phyloP scores from a whole-genome alignment of 495 filamentous ascomycete species.

The Penicillium mononematosum region DNA sequence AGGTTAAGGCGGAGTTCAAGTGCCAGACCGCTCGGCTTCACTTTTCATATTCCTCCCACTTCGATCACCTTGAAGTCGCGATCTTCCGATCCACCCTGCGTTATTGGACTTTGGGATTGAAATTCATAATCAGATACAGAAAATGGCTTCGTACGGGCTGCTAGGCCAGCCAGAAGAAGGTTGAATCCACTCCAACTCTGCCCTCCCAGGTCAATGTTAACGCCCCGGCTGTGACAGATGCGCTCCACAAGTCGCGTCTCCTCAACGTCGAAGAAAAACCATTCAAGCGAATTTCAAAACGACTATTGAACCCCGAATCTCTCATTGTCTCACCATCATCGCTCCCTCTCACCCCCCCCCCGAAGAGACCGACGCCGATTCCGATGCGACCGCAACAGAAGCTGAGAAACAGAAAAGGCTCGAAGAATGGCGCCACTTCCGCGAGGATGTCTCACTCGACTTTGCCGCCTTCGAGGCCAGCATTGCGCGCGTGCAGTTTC shows the following conservation, averaged over 20 bases:
- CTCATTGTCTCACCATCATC: constrained; percentile 52
- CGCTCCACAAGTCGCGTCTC: constrained; percentile 86
- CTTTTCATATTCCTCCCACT: constrained; percentile 17
- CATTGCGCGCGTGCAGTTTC: constrained; percentile 84
- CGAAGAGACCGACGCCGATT: constrained; percentile 53
- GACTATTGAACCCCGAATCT: constrained; percentile 65
- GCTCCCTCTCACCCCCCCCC: constrained; percentile 70
- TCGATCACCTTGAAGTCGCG: constrained; percentile 3
- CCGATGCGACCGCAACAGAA: constrained; percentile 38
- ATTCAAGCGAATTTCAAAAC: constrained; percentile 84
- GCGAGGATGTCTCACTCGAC: constrained; percentile 83
- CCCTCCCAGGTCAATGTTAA: constrained; percentile 21
- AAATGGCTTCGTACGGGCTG: constrained; percentile 49
- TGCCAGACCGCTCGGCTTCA: constrained; percentile 30
- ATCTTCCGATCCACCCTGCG: neutral
- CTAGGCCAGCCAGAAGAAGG: constrained; percentile 55
- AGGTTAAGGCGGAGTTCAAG: constrained; percentile 10
- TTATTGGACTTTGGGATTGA: neutral
- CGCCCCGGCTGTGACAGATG: constrained; percentile 50
- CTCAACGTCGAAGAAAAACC: constrained; percentile 90
- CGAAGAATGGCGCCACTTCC: constrained; percentile 59
- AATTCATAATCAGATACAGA: neutral
- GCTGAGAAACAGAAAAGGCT: constrained; percentile 47
- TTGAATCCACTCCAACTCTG: constrained; percentile 21
- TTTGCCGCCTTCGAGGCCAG: constrained; percentile 86